Base-by-base conservation (phyloP, 163 green algal genomes). In the Prototheca cutis region DNA sequence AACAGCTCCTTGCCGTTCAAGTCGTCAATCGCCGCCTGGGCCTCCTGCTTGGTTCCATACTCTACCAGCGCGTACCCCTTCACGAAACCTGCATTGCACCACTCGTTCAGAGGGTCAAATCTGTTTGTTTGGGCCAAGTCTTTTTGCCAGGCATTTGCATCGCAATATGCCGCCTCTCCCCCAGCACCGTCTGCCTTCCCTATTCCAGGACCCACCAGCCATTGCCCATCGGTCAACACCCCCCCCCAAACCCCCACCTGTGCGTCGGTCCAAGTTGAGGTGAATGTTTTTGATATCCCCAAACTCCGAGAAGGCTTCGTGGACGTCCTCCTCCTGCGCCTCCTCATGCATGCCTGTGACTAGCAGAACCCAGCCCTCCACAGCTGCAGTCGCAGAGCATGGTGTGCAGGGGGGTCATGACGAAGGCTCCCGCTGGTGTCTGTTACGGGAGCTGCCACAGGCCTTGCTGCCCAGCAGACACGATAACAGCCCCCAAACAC, bases 361-460 rank as follows among this genome's bases (percentile, higher is more conserved):
- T 25, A 97, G 81, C 21, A 97, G 59, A n/a, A 96, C 85, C 87
- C 88, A 97, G 49, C 90, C 91, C 66, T 97, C 89, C 40, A 97
- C 82, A 30, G 88, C 74, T 80, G 74, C 48, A 66, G 17, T 10
- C n/a, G 31, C 29, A 34, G 8, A 18, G 53, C 30, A n/a, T n/a
- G n/a, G n/a, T n/a, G n/a, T n/a, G n/a, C n/a, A n/a, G n/a, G n/a
- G n/a, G n/a, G n/a, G n/a, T n/a, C n/a, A n/a, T n/a, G n/a, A n/a
- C n/a, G n/a, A n/a, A n/a, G n/a, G n/a, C n/a, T n/a, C n/a, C n/a
- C n/a, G n/a, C n/a, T n/a, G n/a, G n/a, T n/a, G n/a, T n/a, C n/a
- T n/a, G n/a, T n/a, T n/a, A n/a, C n/a, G n/a, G n/a, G n/a, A n/a
- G n/a, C n/a, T n/a, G n/a, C n/a, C n/a, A n/a, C n/a, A n/a, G n/a